These are phyloP conservation scores for Cyathus olla DNA, from an alignment of 1,284 basidiomycete species.

Conservation along the genomic window DNA sequence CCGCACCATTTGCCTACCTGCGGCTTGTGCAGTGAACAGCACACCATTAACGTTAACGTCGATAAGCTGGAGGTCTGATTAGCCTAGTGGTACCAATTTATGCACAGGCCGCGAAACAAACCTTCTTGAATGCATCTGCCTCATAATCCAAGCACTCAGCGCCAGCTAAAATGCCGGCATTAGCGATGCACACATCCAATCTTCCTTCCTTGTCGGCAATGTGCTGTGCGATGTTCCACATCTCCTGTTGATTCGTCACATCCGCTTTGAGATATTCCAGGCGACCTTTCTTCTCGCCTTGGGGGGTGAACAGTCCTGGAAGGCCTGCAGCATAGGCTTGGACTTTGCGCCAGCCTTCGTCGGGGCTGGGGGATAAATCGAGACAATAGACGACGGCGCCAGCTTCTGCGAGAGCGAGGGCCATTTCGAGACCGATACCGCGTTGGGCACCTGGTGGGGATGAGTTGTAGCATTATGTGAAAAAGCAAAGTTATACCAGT, in stretches of 20 bases:
- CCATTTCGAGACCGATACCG: conserved; percentile 84
- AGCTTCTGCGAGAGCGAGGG: conserved; percentile 69
- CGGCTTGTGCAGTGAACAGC: conserved; percentile 82
- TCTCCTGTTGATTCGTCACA: conserved; percentile 66
- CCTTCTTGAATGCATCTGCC: conserved; percentile 74
- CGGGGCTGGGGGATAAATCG: conserved; percentile 58
- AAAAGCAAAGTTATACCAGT: conserved; percentile 15
- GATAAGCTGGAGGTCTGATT: conserved; percentile 58
- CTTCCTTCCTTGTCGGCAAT: conserved; percentile 70
- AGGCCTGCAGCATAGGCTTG: conserved; percentile 73
- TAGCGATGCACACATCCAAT: conserved; percentile 77
- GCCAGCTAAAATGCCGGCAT: conserved; percentile 77
- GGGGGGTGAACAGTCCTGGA: conserved; percentile 31
- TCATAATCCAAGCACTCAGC: conserved; percentile 77
- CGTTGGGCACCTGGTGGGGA: conserved; percentile 56
- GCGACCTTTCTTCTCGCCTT: conserved; percentile 49
- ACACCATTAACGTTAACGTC: conserved; percentile 82
- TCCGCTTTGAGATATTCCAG: conserved; percentile 74
- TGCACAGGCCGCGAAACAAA: conserved; percentile 20
- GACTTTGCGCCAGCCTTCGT: conserved; percentile 54
- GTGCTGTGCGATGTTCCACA: conserved; percentile 65
- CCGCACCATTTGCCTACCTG: conserved; percentile 80
- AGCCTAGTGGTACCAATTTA: too few relatives aligned
- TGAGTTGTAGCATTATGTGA: neutral
- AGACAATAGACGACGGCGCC: conserved; percentile 66